Conservation (phyloP, 257 asterid species). For the Scutellaria galericulata region DNA sequence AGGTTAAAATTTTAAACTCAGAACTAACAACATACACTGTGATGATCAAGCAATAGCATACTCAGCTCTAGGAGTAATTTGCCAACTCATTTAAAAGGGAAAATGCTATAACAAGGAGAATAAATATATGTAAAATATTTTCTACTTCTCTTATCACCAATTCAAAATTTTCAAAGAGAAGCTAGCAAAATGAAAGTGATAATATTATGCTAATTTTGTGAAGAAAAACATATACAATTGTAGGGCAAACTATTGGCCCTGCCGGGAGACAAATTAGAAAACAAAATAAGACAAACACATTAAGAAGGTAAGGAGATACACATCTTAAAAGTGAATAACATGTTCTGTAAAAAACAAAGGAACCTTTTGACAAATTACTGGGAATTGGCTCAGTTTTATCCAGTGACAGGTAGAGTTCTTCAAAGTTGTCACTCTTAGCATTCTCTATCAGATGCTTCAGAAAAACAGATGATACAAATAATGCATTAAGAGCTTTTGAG, state of each 20-base stretch:
- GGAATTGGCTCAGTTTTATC: constrained; percentile 74
- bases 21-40: background rate
- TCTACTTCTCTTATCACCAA: constrained; percentile 11
- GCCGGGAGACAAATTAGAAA: constrained; percentile 12
- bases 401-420: constrained; percentile 71
- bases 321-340: background rate
- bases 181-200: constrained; percentile 8
- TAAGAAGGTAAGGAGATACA: background rate
- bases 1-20: background rate
- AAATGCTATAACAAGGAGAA: too few species aligned
- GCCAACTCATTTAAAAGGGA: too few species aligned
- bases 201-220: background rate
- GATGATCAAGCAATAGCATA: background rate
- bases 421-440: constrained; percentile 69
- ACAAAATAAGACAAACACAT: background rate
- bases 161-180: background rate
- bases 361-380: constrained; percentile 67
- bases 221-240: background rate
- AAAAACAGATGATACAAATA: constrained; percentile 79
- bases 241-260: background rate
- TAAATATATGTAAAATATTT: background rate
- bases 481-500: constrained; percentile 80
- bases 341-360: background rate
- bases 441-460: constrained; percentile 82
- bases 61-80: too few species aligned